Evolutionary conservation across 352 stramenopile genomes (phyloP), one percentile per base, ranked within the genome.

Genomic region (Hyaloperonospora brassicae): DNA sequence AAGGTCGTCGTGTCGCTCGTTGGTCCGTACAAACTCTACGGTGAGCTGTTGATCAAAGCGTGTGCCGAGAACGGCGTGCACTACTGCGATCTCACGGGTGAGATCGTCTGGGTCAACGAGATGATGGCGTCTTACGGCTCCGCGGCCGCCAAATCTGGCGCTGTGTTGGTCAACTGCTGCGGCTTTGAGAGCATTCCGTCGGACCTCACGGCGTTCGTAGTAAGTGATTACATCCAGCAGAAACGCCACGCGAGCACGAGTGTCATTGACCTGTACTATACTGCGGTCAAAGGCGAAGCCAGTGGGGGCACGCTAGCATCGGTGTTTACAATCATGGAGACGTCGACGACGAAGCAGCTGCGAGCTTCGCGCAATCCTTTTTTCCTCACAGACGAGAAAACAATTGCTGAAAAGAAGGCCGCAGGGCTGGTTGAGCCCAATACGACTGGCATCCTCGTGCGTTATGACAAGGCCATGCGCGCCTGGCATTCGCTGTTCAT

Each of bases 21-120:
- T 24, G 92, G 92, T 0, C 92, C 92, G 1, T 98, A 93, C 59
- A 75, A 72, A 35, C 72, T 88, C 44, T 96, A 96, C 60, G 87
- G 87, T 22, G 73, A 70, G 36, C 55, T 73, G 47, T 72, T 98
- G 31, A 77, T 97, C 21, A 80, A 90, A 49, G 75, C 72, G 38
- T 97, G 88, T 59, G 86, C 80, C 2, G 79, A 89, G 46, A 81
- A 87, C 55, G 89, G 89, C 27, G 87, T 87, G n/a, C 72, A 96
- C 70, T 97, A 97, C 68, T 86, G 72, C 47, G 92, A 98, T 49
- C 86, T 96, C 45, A 97, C 89, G 1, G 89, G 88, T 31, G 92
- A 98, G 66, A 70, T 81, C 17, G 42, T 74, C 17, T 98, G 89
- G 88, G 72, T 95, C 31, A 63, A 85, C 21, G 51, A 79, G 21